Evolutionary conservation across 176 grass and related monocot genomes (phyloP), one percentile per base, ranked within the genome.

Genomic region (Hsuehochloa calcarea): DNA sequence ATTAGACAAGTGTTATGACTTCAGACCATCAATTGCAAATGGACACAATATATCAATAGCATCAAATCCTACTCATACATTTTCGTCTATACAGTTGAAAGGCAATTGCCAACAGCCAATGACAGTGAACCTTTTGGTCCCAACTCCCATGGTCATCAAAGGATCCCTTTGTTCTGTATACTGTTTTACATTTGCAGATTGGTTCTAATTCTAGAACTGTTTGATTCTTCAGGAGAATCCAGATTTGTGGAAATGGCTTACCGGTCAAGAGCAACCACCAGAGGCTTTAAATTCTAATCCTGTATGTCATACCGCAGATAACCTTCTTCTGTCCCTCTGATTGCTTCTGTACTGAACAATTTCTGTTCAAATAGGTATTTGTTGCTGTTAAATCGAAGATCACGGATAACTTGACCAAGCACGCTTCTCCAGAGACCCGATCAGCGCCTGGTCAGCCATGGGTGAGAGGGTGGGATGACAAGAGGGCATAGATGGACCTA

Each of bases 201-300:
- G n/a, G 2, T 66, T 73, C 67, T 87, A 44, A 87, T 66, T n/a
- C 8, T 14, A 2, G 5, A 16, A 78, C 14, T 82, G 1, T 52
- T 22, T 89, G 20, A 61, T 72, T 87, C 55, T 89, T 79, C 91
- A 99, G 93, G 96, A 99, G 81, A 96, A 99, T 73, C 93, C 93
- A 80, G 91, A 99, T 84, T 81, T 99, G 65, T 94, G 96, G 96
- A 99, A 96, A 52, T 99, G 96, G 96, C 86, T 99, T 43, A 96
- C 88, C 59, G 84, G 84, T 65, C 96, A 99, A 86, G 96, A 94
- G 84, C 86, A 96, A 83, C 78, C 93, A 71, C 96, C 93, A 27
- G 86, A 96, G 44, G 39, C 62, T 63, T 66, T 99, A 22, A 92
- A 85, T 27, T 49, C 60, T 59, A 96, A 99, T 79, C 90, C 61